phyloP scores from a whole-genome alignment of 495 filamentous ascomycete species.

The Penicillium fimorum region DNA sequence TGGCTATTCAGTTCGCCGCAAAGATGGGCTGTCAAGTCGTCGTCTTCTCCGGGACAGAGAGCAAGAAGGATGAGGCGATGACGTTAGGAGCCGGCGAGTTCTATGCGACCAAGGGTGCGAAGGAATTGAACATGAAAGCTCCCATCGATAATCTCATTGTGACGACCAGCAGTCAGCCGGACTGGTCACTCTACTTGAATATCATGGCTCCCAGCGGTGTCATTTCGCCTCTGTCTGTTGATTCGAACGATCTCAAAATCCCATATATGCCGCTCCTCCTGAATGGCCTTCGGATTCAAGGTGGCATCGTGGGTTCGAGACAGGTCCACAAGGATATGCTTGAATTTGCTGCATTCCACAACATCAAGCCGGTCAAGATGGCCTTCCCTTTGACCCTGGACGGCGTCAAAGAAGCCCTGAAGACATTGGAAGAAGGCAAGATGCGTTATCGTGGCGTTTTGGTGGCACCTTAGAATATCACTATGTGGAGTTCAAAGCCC shows the following conservation, averaged over 20 bases:
- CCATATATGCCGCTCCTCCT: constrained; percentile 51
- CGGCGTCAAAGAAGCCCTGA: constrained; percentile 52
- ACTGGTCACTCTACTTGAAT: constrained; percentile 38
- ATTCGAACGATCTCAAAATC: constrained; percentile 48
- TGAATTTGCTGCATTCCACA: constrained; percentile 53
- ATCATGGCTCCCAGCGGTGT: constrained; percentile 46
- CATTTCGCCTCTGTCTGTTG: constrained; percentile 54
- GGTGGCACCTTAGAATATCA: constrained; percentile 20
- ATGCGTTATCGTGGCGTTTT: constrained; percentile 60
- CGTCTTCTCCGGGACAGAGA: constrained; percentile 56
- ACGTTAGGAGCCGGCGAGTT: constrained; percentile 52
- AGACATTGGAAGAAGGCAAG: constrained; percentile 52
- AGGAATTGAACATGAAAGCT: constrained; percentile 33
- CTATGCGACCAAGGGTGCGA: constrained; percentile 42
- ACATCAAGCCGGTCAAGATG: constrained; percentile 55
- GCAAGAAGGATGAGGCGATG: constrained; percentile 57
- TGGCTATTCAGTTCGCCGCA: constrained; percentile 62
- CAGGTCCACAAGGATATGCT: constrained; percentile 55
- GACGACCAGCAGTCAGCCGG: constrained; percentile 44
- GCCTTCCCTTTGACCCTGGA: constrained; percentile 55
- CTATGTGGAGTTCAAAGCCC: background rate
- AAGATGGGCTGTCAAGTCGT: constrained; percentile 64
- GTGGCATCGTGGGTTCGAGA: constrained; percentile 51
- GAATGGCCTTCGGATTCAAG: constrained; percentile 51
- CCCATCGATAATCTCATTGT: constrained; percentile 48